A percentile compares a stretch with the other conserved stretches of the same genome.
phyloP scores from a whole-genome alignment of 2,329 filamentous ascomycete genomes.

The Fusarium burgessii region DNA sequence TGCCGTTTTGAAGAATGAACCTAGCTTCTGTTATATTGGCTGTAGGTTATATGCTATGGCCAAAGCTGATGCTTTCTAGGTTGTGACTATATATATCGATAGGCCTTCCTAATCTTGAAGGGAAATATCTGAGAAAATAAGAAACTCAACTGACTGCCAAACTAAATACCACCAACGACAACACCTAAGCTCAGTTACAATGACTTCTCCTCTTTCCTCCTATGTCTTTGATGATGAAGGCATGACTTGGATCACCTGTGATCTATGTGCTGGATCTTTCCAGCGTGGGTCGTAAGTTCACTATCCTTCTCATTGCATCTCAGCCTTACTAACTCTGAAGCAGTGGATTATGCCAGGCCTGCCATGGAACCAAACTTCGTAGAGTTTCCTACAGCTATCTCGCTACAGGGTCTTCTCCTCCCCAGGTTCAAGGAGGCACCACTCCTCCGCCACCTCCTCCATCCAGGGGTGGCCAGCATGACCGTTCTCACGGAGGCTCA shows the following conservation, averaged over 20 bases:
- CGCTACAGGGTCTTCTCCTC: conserved; percentile 14
- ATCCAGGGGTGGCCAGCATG: conserved; percentile 25
- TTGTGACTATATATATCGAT: conserved; percentile 38
- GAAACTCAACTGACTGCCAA: background rate
- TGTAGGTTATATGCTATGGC: conserved; percentile 8
- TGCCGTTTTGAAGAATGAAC: conserved; percentile 12
- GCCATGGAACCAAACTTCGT: conserved; percentile 43
- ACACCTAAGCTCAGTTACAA: background rate
- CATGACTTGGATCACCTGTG: conserved; percentile 46
- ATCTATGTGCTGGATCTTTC: conserved; percentile 43
- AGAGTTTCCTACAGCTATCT: conserved; percentile 41
- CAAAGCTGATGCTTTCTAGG: conserved; percentile 2
- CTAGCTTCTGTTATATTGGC: conserved; percentile 6
- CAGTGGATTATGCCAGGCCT: conserved; percentile 36
- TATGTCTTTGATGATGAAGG: conserved; percentile 42
- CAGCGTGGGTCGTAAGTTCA: conserved; percentile 33
- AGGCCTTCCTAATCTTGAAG: conserved; percentile 3
- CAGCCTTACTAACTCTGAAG: background rate
- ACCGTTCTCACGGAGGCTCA: conserved; percentile 23
- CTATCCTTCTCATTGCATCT: background rate
- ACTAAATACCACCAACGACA: conserved; percentile 1
- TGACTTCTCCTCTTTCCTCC: conserved; percentile 26
- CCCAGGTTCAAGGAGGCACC: conserved; percentile 14
- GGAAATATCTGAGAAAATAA: conserved; percentile 2
- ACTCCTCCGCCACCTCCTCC: conserved; percentile 32